phyloP scores from a whole-genome alignment of 2,329 filamentous ascomycete species.

The Colletotrichum melonis region DNA sequence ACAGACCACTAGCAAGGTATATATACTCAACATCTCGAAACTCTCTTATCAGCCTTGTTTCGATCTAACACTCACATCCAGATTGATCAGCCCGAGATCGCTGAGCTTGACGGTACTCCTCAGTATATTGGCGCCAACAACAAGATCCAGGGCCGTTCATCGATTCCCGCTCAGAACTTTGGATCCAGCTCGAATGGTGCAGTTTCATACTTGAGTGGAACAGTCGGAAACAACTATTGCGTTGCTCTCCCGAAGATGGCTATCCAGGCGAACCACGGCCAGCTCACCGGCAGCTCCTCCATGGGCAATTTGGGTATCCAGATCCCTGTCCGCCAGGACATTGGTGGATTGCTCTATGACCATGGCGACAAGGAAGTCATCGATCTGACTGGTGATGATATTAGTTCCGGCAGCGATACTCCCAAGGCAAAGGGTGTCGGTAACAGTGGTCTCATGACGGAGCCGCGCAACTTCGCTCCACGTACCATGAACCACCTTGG shows the following conservation, averaged over 20 bases:
- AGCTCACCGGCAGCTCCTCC: conserved; percentile 24
- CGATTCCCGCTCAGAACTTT: background rate
- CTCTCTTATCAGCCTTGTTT: background rate
- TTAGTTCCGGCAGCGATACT: conserved; percentile 21
- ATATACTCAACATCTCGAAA: background rate
- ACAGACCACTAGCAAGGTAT: background rate
- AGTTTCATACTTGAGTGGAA: background rate
- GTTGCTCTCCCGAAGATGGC: background rate
- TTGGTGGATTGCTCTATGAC: background rate
- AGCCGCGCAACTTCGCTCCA: conserved; percentile 56
- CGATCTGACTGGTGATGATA: background rate
- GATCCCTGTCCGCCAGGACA: conserved; percentile 1
- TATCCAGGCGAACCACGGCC: background rate
- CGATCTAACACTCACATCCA: background rate
- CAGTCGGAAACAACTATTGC: background rate
- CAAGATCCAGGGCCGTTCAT: background rate
- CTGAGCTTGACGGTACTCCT: conserved; percentile 5
- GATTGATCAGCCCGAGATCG: background rate
- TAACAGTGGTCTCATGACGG: conserved; percentile 44
- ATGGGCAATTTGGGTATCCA: conserved; percentile 16
- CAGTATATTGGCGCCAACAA: background rate
- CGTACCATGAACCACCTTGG: conserved; percentile 44
- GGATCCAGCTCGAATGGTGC: background rate
- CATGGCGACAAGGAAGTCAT: background rate
- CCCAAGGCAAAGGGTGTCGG: conserved; percentile 2